A percentile compares a stretch with the other conserved stretches of the same genome.
Evolutionary conservation across 352 stramenopile species (phyloP).

Genomic region (Globisporangium orthogonon): DNA sequence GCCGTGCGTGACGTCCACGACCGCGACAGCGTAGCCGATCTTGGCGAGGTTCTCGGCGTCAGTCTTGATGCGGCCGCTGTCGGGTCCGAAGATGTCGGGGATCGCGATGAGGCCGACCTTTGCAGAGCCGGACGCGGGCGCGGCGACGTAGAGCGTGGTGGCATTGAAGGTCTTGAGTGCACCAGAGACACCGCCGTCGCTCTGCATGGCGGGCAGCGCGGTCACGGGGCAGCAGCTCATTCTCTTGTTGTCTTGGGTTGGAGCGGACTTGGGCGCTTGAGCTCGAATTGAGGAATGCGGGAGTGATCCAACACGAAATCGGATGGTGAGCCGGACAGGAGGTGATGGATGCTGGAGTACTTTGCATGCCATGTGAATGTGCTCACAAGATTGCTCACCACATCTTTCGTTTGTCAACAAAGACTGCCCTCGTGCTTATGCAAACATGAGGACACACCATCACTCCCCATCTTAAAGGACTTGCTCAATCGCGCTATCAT

Average conservation of each 20-base stretch:
- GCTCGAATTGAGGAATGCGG: neutral
- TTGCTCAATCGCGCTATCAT: no score
- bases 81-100: conserved; percentile 39
- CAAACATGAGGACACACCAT: no score
- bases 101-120: conserved; percentile 32
- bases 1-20: conserved; percentile 33
- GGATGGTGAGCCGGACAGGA: no score
- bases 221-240: conserved; percentile 40
- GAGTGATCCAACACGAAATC: no score
- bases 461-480: no score
- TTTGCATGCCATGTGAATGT: no score
- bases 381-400: no score
- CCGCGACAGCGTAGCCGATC: conserved; percentile 37
- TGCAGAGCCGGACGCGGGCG: conserved; percentile 11
- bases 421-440: no score
- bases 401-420: no score
- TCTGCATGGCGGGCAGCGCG: conserved; percentile 18
- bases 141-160: conserved; percentile 32
- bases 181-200: conserved; percentile 10
- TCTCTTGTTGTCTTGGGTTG: neutral
- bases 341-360: no score
- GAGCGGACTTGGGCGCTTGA: neutral
- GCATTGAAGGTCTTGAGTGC: conserved; percentile 19
- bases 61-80: conserved; percentile 47
- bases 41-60: conserved; percentile 37